Percentiles rank a stretch among this genome's conserved stretches.
Conservation (phyloP, 306 rosid species). For the Pyrus pyrifolia region DNA sequence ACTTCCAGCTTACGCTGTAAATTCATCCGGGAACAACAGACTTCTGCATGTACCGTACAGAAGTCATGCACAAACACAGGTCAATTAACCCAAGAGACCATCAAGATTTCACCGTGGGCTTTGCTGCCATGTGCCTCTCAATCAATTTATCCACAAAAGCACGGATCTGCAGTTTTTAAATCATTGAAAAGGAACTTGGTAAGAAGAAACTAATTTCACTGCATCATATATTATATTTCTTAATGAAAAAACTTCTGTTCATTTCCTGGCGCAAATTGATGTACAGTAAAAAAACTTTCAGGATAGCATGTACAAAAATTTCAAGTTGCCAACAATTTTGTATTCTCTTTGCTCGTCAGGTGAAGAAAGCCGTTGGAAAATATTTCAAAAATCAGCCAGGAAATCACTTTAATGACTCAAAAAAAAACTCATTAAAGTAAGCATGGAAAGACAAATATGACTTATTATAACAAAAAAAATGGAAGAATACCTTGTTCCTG, state of each 20-base stretch:
- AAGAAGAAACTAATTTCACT: slow-evolving; percentile 10
- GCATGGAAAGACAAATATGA: background rate
- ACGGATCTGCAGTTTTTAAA: slow-evolving; percentile 62
- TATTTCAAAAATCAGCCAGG: slow-evolving; percentile 9
- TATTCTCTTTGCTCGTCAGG: background rate
- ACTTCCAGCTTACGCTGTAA: slow-evolving; percentile 24
- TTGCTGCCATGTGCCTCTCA: slow-evolving; percentile 70
- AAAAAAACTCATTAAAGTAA: background rate
- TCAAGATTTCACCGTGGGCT: slow-evolving; percentile 47
- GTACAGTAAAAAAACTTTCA: background rate
- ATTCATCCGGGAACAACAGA: slow-evolving; percentile 21
- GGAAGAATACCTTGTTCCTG: slow-evolving; percentile 70
- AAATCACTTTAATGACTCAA: background rate
- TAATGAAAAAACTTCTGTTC: background rate
- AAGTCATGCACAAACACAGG: slow-evolving; percentile 14
- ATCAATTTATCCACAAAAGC: slow-evolving; percentile 87
- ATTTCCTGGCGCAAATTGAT: background rate
- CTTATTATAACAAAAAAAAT: slow-evolving; percentile 1
- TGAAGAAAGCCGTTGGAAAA: background rate
- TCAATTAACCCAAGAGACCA: slow-evolving; percentile 18
- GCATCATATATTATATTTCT: slow-evolving; percentile 4
- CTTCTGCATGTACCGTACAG: slow-evolving; percentile 13
- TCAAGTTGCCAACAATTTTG: slow-evolving; percentile 3
- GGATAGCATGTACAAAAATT: background rate
- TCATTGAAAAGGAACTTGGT: slow-evolving; percentile 26